A percentile compares a stretch with the other conserved stretches of the same genome.
These are phyloP conservation scores for Flaveria robusta DNA, from an alignment of 129 eudicot genomes.

Conservation along the genomic window DNA sequence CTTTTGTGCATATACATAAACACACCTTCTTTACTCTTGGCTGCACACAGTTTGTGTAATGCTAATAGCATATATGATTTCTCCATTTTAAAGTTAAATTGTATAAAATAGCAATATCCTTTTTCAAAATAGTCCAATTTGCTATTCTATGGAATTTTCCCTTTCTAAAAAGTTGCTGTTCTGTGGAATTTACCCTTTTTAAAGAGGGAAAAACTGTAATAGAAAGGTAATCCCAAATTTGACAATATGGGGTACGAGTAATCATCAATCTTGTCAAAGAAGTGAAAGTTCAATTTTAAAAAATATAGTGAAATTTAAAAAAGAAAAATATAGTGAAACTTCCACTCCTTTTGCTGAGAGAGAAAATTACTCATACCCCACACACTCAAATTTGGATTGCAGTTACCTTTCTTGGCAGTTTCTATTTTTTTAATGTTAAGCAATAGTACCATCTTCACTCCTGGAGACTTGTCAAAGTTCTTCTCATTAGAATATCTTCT, in stretches of 20 bases:
- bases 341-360: not conserved
- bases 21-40: not conserved
- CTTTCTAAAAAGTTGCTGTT: not conserved
- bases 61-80: not conserved
- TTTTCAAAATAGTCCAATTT: not conserved
- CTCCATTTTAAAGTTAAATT: not conserved
- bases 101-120: not conserved
- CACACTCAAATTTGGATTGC: not conserved
- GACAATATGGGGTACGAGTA: not conserved
- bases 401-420: not conserved
- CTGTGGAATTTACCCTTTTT: not conserved
- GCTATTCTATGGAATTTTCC: not conserved
- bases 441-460: constrained; percentile 56
- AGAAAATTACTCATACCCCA: not conserved
- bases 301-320: not conserved
- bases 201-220: not conserved
- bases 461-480: constrained; percentile 68
- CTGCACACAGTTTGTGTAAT: not conserved
- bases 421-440: not conserved
- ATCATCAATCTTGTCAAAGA: not conserved
- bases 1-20: not conserved
- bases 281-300: not conserved
- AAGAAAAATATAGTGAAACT: not conserved
- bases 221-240: not conserved
- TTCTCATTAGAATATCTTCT: constrained; percentile 83